These are phyloP conservation scores for Ophiostoma triangulosporum DNA, from an alignment of 2,329 filamentous ascomycete genomes.

Conservation along the genomic window DNA sequence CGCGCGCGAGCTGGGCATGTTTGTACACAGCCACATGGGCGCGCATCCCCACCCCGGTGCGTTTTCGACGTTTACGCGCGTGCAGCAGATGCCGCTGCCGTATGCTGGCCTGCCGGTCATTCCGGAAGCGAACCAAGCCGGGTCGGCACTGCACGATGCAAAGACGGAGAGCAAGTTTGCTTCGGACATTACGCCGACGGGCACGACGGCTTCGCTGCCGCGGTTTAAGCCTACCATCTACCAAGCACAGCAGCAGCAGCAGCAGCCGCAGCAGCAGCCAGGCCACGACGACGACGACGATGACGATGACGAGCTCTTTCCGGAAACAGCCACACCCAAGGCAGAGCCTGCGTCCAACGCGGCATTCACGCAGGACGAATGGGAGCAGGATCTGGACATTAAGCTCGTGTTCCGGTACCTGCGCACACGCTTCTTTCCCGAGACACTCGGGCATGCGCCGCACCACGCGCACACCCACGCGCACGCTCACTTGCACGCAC, in stretches of 20 bases:
- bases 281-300: background rate
- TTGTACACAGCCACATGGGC: conserved; percentile 71
- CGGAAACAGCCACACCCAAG: background rate
- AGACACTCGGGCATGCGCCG: conserved; percentile 18
- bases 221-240: conserved; percentile 37
- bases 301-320: conserved; percentile 20
- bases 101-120: conserved; percentile 66
- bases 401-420: conserved; percentile 86
- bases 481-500: background rate
- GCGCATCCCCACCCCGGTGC: conserved; percentile 55
- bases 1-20: conserved; percentile 69
- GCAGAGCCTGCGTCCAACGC: conserved; percentile 5
- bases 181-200: conserved; percentile 5
- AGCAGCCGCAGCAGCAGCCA: background rate
- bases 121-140: conserved; percentile 30
- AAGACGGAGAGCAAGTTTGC: background rate
- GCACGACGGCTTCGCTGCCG: conserved; percentile 24
- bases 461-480: background rate
- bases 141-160: background rate
- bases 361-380: conserved; percentile 60
- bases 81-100: conserved; percentile 51
- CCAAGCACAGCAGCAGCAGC: conserved; percentile 19
- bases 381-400: conserved; percentile 85
- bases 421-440: conserved; percentile 55
- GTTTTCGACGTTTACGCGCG: conserved; percentile 65